Conservation (phyloP, 169 alveolate species). For the Theileria annulata region DNA sequence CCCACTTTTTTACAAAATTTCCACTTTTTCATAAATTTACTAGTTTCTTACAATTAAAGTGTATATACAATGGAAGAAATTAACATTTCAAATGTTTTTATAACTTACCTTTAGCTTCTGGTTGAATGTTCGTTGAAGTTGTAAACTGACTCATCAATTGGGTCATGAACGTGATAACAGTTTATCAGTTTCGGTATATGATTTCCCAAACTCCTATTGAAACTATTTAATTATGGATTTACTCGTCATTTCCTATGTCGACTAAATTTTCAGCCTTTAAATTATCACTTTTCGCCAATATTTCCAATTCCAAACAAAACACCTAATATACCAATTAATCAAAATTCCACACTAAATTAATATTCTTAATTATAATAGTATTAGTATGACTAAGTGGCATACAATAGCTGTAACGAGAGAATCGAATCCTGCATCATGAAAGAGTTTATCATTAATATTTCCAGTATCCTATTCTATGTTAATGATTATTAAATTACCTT, state of each 20-base stretch:
- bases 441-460: constrained; percentile 19
- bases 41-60: too few species aligned
- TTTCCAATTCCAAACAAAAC: constrained; percentile 35
- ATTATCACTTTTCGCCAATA: constrained; percentile 27
- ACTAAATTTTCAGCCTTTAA: not conserved
- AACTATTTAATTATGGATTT: not conserved
- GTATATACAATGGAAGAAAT: too few species aligned
- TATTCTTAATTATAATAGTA: too few species aligned
- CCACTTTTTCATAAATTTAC: too few species aligned
- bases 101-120: not conserved
- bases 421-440: constrained; percentile 78
- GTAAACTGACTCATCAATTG: constrained; percentile 13
- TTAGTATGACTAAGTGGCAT: not conserved
- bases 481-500: not conserved
- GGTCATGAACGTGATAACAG: constrained; percentile 53
- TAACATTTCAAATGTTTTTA: not conserved
- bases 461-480: not conserved
- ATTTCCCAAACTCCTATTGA: not conserved
- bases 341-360: not conserved
- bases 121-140: constrained; percentile 10
- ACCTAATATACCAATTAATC: constrained; percentile 20
- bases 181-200: constrained; percentile 31
- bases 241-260: not conserved
- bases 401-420: constrained; percentile 75
- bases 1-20: too few species aligned